These are phyloP conservation scores for Fraxinus nigra DNA, from an alignment of 305 asterid species.

Conservation along the genomic window DNA sequence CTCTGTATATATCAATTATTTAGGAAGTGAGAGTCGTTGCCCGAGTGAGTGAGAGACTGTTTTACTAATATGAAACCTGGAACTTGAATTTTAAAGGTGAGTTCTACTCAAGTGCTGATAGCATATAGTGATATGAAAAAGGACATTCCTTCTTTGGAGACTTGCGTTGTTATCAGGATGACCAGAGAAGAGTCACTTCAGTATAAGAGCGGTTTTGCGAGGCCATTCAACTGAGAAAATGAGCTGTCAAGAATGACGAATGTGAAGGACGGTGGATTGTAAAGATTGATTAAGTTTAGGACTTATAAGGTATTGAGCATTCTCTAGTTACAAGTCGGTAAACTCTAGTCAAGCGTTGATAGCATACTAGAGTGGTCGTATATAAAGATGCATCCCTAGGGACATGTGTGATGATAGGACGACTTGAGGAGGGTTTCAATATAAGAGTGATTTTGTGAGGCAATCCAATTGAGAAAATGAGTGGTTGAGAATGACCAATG, in stretches of 20 bases:
- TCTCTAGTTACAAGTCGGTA: background rate
- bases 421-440: background rate
- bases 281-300: background rate
- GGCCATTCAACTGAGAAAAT: too few relatives aligned
- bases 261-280: background rate
- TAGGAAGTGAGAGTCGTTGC: too few relatives aligned
- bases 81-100: too few relatives aligned
- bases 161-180: background rate
- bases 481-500: background rate
- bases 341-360: background rate
- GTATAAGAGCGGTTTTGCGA: too few relatives aligned
- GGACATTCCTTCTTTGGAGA: background rate
- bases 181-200: background rate
- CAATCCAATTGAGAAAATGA: background rate
- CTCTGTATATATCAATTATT: background rate
- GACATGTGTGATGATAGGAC: background rate
- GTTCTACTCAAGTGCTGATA: background rate
- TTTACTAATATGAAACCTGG: too few relatives aligned
- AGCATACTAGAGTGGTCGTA: background rate
- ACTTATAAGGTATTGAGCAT: background rate
- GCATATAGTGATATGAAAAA: background rate
- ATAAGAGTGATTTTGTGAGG: background rate
- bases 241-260: too few relatives aligned
- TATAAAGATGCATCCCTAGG: too few relatives aligned
- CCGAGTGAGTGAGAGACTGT: too few relatives aligned